Evolutionary conservation across 2,329 filamentous ascomycete genomes (phyloP).

Genomic region (Aspergillus japonicus): DNA sequence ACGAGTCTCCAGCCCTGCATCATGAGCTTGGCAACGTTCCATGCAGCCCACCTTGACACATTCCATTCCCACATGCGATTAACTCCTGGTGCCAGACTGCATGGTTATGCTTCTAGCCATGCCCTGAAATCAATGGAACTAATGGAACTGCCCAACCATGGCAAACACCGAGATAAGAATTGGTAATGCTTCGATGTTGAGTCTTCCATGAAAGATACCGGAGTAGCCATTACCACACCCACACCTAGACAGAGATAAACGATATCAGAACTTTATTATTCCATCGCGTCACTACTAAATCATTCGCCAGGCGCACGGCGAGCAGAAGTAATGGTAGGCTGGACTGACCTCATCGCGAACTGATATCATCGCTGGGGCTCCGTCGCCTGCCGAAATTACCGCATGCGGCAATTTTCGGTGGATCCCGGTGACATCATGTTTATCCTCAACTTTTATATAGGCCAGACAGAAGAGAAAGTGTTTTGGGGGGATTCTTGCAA

Average conservation of each 20-base stretch:
- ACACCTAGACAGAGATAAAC: background rate
- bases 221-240: background rate
- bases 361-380: background rate
- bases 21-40: background rate
- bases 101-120: too few species aligned
- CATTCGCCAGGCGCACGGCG: background rate
- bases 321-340: too few species aligned
- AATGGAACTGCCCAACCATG: background rate
- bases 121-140: too few species aligned
- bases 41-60: background rate
- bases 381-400: background rate
- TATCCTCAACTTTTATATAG: background rate
- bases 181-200: background rate
- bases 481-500: background rate
- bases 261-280: background rate
- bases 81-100: too few species aligned
- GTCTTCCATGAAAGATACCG: background rate
- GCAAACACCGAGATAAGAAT: background rate
- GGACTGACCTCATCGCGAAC: background rate
- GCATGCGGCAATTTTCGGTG: background rate
- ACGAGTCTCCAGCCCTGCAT: too few species aligned
- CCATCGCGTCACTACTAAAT: background rate
- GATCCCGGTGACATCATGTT: background rate
- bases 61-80: background rate
- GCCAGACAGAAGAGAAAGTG: background rate